Base-by-base conservation (phyloP, 2,329 filamentous ascomycete species). In the Paraphaeosphaeria minitans region DNA sequence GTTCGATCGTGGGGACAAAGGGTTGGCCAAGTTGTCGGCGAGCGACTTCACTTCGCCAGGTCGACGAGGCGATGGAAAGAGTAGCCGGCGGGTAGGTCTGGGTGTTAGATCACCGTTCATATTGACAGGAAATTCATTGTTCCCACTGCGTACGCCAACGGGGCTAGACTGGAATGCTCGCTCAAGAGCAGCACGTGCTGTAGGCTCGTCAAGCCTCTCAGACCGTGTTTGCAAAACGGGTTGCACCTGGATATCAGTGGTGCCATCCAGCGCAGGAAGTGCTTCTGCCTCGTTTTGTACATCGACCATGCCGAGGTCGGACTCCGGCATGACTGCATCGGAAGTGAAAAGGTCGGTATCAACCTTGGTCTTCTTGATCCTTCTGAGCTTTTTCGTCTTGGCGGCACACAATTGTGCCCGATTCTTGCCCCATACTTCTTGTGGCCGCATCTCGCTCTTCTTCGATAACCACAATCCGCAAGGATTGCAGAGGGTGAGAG, bases 391-490 rank as follows among this genome's bases (percentile, higher is more conserved):
- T 54, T 73, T 71, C 37, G 66, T 68, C 59, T 65, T 73, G 35
- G 83, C 63, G 84, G 84, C 63, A 86, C 61, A 51, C 13, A 55
- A 53, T 19, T 91, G 61, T 29, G 48, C 21, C 22, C 48, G 48
- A 12, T 33, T 12, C 48, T 39, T 51, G 72, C 54, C 89, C 94
- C 94, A 99, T 64, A 89, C 88, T 60, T 94, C 87, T 55, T 87
- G 82, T 2, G 95, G 95, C 9, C 95, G 88, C 81, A 96, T 95
- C 24, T 81, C 84, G 71, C 91, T 92, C 77, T 90, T 92, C 72
- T 97, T 98, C 60, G 89, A 88, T 67, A 99, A 88, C 92, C 93
- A 99, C 43, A 99, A 87, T 19, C 95, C 95, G 74, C 95, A 99
- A 58, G 94, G 93, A 75, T 99, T 99, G 82, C 95, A 99, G 39